Evolutionary conservation across 495 filamentous ascomycete species (phyloP).

Genomic region (Aspergillus panamensis): DNA sequence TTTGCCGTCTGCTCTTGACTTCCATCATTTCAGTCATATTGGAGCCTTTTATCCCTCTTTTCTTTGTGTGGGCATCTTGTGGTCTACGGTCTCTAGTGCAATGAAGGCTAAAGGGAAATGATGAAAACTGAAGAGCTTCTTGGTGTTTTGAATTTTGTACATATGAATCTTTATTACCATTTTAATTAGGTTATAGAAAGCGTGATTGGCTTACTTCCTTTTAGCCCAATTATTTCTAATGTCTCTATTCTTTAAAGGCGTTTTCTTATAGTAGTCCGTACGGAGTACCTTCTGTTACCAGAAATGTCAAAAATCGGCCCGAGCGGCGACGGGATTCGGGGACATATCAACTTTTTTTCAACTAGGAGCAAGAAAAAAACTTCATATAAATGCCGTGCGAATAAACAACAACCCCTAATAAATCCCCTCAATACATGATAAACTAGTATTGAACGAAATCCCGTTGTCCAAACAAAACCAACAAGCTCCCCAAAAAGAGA

Average conservation of each 20-base stretch:
- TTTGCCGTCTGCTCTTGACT: conserved; percentile 2
- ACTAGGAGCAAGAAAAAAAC: neutral
- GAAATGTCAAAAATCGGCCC: neutral
- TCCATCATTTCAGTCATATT: conserved; percentile 21
- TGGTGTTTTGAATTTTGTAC: conserved; percentile 19
- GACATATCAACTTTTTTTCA: neutral
- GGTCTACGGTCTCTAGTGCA: neutral
- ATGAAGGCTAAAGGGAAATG: neutral
- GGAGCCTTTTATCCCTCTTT: conserved; percentile 3
- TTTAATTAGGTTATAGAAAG: conserved; percentile 25
- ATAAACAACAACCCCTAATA: neutral
- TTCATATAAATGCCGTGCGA: neutral
- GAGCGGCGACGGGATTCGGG: neutral
- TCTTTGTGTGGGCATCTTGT: conserved; percentile 13
- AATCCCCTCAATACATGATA: neutral
- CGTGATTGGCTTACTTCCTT: neutral
- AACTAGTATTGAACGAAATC: too few species aligned
- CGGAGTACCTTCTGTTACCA: neutral
- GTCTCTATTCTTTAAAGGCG: neutral
- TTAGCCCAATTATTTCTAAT: neutral
- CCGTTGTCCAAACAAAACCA: too few species aligned
- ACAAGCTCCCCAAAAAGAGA: too few species aligned
- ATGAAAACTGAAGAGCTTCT: conserved; percentile 2
- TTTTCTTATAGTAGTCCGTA: too few species aligned
- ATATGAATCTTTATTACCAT: conserved; percentile 17